Evolutionary conservation across 345 rosid species (phyloP), one percentile per base, ranked within the genome.

Genomic region (Citrus sp.): DNA sequence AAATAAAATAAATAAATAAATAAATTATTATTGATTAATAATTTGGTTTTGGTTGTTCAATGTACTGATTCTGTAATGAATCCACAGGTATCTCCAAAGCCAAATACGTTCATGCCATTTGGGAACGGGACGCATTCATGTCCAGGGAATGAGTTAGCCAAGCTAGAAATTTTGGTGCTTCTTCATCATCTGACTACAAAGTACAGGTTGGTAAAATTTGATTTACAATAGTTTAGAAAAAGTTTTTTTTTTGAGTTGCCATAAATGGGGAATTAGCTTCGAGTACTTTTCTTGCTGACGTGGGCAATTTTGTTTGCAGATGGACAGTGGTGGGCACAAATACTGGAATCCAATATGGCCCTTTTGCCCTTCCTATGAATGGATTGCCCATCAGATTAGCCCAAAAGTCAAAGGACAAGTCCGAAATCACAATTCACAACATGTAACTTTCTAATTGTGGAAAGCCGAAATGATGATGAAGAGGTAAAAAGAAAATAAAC

Each of bases 91-190:
- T 84, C 94, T 22, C 96, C 92, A 19, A 92, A 94, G 55, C 90
- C 98, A 80, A 91, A 92, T 80, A 92, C 97, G 0, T 94, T 90
- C 46, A 78, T 94, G 93, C 98, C 98, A 80, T 94, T 94, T 87
- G 98, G 98, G 54, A 94, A 80, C 70, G 98, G 98, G 74, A 81
- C 81, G 84, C 98, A 94, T 75, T 83, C 96, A 61, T 94, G 98
- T 84, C 98, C 96, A 4, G 98, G 98, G 64, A 94, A 90, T 82
- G 97, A 91, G 85, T 56, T 94, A 40, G 97, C 98, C 22, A 94
- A 89, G 86, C 80, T 92, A 83, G 96, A 94, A 79, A 88, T 94
- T 34, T 78, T 89, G 71, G 90, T 90, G n/a, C 84, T 94, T n/a
- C 91, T 94, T 38, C 97, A 94, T 83, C 97, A 91, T 77, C 89